Base-by-base conservation (phyloP, 345 rosid genomes). In the Barbarea vulgaris region DNA sequence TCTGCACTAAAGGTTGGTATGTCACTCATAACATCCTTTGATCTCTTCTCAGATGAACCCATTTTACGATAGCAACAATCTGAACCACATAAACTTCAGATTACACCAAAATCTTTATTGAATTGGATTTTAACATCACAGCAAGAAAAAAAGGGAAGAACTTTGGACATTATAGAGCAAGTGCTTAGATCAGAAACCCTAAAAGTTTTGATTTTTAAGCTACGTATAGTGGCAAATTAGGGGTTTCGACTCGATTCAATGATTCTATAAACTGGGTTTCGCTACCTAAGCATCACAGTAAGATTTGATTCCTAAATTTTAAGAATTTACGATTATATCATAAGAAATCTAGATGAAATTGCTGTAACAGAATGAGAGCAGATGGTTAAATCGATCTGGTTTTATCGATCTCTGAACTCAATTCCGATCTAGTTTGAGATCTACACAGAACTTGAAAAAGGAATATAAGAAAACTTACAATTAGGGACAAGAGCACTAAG, bases 1-100 rank as follows among this genome's bases (percentile, higher is more conserved):
- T 95, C 99, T 3, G 80, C 87, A 44, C 76, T 90, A 70, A 86
- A 88, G 53, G 81, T 89, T 18, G 85, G 91, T 52, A 92, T 72
- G 61, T 92, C 96, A 78, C 70, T 81, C 50, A 80, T 54, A 19
- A 70, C 76, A 6, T 88, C 96, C 54, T 81, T 85, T 28, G 90
- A 81, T 77, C 84, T 88, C 87, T 85, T 89, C 74, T 85, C 89
- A 2, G 89, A 80, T 42, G 86, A 76, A 79, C 83, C 81, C 97
- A 96, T 91, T 91, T 91, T 64, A 46, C 17, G 76, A 8, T 42
- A 55, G 19, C 55, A 58, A 66, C 66, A 73, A 79, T 33, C 66
- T 67, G 69, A 58, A 39, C 28, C 17, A 73, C 37, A 73, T 7
- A 12, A 41, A 37, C 5, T 28, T 59, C 56, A 51, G 37, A 65